A percentile compares a stretch with the other conserved stretches of the same genome.
Conservation (phyloP, 306 rosid species). For the apple (Malus domestica) region ASM211411v1 NC_041800.1:17481001-17481500, state of each 20-base stretch:
- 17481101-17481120: conserved; percentile 24
- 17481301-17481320: conserved; percentile 1
- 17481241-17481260: conserved; percentile 17
- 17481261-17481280: background rate
- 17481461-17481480: conserved; percentile 22
- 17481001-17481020: conserved; percentile 50
- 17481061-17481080: conserved; percentile 33
- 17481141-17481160: conserved; percentile 18
- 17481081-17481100: conserved; percentile 17
- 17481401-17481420: background rate
- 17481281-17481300: conserved; percentile 2
- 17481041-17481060: conserved; percentile 67
- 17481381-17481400: background rate
- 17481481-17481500: conserved; percentile 10
- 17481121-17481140: conserved; percentile 16
- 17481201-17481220: conserved; percentile 26
- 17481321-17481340: background rate
- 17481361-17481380: background rate
- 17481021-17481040: conserved; percentile 75
- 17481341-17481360: background rate
- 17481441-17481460: conserved; percentile 16
- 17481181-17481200: conserved; percentile 26
- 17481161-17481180: conserved; percentile 20
- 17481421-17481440: conserved; percentile 15
- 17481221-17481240: conserved; percentile 22